A percentile compares a stretch with the other conserved stretches of the same genome.
phyloP scores from a whole-genome alignment of 805 yeast species.

The Candida adriatica region DNA sequence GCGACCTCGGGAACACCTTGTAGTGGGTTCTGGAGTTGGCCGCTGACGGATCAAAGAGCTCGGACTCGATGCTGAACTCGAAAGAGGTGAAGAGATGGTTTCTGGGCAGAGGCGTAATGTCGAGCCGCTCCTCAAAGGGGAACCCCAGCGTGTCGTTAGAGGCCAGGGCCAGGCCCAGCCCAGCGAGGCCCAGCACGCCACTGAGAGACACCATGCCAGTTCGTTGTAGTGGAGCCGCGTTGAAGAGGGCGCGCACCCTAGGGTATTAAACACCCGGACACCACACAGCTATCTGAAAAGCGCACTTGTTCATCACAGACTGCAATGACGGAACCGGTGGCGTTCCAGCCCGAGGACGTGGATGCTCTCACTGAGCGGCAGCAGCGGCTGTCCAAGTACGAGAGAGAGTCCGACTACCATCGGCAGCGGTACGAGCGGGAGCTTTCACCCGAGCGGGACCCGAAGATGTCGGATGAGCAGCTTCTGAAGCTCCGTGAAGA shows the following conservation, averaged over 20 bases:
- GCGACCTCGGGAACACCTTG: conserved; percentile 68
- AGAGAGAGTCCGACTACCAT: conserved; percentile 43
- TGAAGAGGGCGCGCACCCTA: too few species aligned
- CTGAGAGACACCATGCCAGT: too few species aligned
- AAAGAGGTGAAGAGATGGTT: conserved; percentile 68
- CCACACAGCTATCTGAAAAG: too few species aligned
- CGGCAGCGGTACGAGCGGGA: conserved; percentile 29
- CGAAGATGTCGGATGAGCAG: conserved; percentile 33
- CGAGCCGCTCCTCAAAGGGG: conserved; percentile 56
- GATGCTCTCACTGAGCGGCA: conserved; percentile 26
- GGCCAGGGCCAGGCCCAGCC: too few species aligned
- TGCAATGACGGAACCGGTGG: too few species aligned
- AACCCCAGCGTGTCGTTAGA: too few species aligned
- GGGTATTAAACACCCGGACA: too few species aligned
- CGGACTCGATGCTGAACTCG: conserved; percentile 57
- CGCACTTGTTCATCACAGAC: too few species aligned
- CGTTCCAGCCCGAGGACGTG: too few species aligned
- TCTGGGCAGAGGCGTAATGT: conserved; percentile 64
- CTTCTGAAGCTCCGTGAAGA: conserved; percentile 34
- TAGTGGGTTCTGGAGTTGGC: conserved; percentile 37
- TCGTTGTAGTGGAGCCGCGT: too few species aligned
- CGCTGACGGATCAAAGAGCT: conserved; percentile 26
- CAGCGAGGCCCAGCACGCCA: too few species aligned
- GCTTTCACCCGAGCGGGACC: conserved; percentile 25
- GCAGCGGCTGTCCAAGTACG: conserved; percentile 23